phyloP scores from a whole-genome alignment of 495 filamentous ascomycete species.

The Corynascus novoguineensis region DNA sequence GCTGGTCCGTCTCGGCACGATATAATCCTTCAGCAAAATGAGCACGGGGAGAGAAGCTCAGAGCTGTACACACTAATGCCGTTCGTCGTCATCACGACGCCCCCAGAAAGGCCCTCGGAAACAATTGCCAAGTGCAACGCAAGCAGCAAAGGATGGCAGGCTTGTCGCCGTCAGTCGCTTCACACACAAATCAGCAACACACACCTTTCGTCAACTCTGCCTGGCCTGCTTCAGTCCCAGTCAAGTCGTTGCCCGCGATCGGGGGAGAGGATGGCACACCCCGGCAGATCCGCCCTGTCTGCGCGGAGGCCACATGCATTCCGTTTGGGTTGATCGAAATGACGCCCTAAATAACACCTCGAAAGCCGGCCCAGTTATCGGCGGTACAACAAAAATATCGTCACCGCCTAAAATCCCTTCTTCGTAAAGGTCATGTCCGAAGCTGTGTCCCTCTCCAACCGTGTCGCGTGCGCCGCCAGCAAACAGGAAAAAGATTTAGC shows the following conservation, averaged over 20 bases:
- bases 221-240: not conserved
- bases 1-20: constrained; percentile 85
- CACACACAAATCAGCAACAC: constrained; percentile 2
- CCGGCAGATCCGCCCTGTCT: constrained; percentile 22
- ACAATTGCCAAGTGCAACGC: not conserved
- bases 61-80: constrained; percentile 99
- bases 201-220: constrained; percentile 4
- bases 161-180: not conserved
- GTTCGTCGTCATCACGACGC: constrained; percentile 25
- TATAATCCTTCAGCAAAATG: constrained; percentile 91
- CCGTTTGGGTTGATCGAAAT: constrained; percentile 23
- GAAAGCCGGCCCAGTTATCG: constrained; percentile 27
- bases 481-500: constrained; percentile 51
- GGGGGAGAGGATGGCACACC: constrained; percentile 13
- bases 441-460: constrained; percentile 19
- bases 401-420: constrained; percentile 26
- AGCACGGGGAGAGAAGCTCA: constrained; percentile 59
- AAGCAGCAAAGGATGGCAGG: constrained; percentile 1
- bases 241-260: not conserved
- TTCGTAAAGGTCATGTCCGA: constrained; percentile 31
- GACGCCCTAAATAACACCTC: constrained; percentile 35
- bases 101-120: not conserved
- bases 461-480: constrained; percentile 11
- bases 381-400: constrained; percentile 14
- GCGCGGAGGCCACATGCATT: constrained; percentile 28